Conservation (phyloP, 768 basidiomycete genomes). For the Epithele typhae region DNA sequence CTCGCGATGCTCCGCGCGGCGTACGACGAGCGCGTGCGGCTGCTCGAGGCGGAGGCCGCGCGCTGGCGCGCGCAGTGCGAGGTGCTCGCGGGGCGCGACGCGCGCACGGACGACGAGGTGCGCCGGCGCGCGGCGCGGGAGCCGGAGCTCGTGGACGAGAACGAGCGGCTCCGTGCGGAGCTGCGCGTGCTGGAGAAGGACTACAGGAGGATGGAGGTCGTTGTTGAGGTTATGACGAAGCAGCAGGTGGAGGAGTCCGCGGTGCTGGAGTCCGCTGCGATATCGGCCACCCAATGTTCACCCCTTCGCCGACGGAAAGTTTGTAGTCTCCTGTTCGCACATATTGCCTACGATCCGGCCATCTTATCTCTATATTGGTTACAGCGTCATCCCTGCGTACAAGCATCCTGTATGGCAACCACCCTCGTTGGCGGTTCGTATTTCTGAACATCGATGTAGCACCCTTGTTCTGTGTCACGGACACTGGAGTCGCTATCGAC, state of each 20-base stretch:
- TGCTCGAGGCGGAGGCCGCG: conserved; percentile 43
- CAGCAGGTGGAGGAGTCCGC: conserved; percentile 11
- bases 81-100: conserved; percentile 17
- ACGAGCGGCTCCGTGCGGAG: conserved; percentile 16
- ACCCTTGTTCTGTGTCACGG: too few species aligned
- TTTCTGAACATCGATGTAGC: too few species aligned
- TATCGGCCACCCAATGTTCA: too few species aligned
- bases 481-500: too few species aligned
- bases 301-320: too few species aligned
- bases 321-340: too few species aligned
- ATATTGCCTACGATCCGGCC: too few species aligned
- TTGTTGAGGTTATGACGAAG: conserved; percentile 7
- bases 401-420: too few species aligned
- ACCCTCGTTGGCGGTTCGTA: too few species aligned
- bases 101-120: conserved; percentile 19
- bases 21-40: conserved; percentile 45
- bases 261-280: background rate
- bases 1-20: conserved; percentile 46
- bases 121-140: conserved; percentile 22
- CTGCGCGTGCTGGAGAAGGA: conserved; percentile 10
- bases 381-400: too few species aligned
- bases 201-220: conserved; percentile 9
- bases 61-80: conserved; percentile 40
- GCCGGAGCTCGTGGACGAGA: conserved; percentile 18
- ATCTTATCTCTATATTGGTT: too few species aligned